phyloP scores from a whole-genome alignment of 1,284 basidiomycete species.

The Tilletia walkeri region DNA sequence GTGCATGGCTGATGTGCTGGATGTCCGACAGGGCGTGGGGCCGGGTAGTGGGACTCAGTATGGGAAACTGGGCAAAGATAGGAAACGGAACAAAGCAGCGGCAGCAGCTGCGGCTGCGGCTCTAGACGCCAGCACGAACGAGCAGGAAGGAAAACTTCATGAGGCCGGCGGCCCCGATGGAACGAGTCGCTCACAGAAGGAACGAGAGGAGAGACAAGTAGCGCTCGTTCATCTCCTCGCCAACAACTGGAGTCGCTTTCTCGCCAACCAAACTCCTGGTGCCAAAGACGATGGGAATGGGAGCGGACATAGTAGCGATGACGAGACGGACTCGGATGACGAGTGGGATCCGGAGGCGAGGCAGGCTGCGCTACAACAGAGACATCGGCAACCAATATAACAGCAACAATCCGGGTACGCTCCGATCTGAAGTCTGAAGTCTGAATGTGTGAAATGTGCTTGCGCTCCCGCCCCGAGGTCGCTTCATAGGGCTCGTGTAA shows the following conservation, averaged over 20 bases:
- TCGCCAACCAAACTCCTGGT: neutral
- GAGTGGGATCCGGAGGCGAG: constrained; percentile 34
- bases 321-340: constrained; percentile 18
- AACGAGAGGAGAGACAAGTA: neutral
- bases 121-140: neutral
- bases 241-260: constrained; percentile 5
- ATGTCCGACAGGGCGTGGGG: neutral
- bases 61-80: neutral
- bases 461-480: too few relatives aligned
- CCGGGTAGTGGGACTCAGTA: constrained; percentile 1
- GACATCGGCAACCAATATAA: neutral
- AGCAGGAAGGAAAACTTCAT: neutral
- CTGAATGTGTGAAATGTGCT: too few relatives aligned
- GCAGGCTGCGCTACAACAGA: constrained; percentile 24
- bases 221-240: neutral
- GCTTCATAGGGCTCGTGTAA: too few relatives aligned
- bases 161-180: neutral
- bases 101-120: too few relatives aligned
- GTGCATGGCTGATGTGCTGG: constrained; percentile 4
- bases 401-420: too few relatives aligned
- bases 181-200: neutral
- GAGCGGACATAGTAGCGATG: neutral
- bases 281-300: neutral
- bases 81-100: neutral
- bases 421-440: too few relatives aligned